Base-by-base conservation (phyloP, 108 stramenopile species). In the Skeletonema potamos region DNA sequence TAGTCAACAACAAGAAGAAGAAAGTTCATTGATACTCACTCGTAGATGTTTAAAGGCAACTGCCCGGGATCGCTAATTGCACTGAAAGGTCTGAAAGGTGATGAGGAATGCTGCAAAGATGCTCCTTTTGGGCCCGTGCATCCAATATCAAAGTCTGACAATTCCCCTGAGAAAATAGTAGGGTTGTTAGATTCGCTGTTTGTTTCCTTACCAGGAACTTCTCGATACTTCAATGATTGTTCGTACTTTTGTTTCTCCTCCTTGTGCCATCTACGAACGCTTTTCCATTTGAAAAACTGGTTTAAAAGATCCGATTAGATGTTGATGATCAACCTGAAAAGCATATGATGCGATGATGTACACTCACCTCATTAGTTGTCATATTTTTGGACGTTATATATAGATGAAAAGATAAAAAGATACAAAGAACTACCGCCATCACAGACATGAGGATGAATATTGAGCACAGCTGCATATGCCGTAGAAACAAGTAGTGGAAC, bases 251-350 rank as follows among this genome's bases (percentile, higher is more conserved):
- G 66, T 59, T 72, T 80, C 64, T 86, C 77, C 37, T 72, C 73
- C 36, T 85, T 85, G 62, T 96, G 84, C 89, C 87, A 92, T 63
- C 68, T 78, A 66, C 68, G 62, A 11, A 96, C 73, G 24, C 85
- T 66, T 12, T 66, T 66, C 95, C 95, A 96, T 64, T 96, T 96
- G 54, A 74, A 90, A 56, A 72, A 84, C 68, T 96, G 18, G 44
- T 1, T n/a, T n/a, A 18, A n/a, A 18, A 0, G 44, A 17, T 20
- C n/a, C 17, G 17, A n/a, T 18, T 18, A 17, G 2, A 37, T 37
- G 10, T 37, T 0, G n/a, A n/a, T 12, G 12, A 37, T 37, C 36
- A 0, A 37, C 0, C 36, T 12, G 10, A 1, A 37, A 11, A 37
- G 10, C 36, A 37, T 37, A 6, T 9, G 36, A 7, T 36, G 6